These are phyloP conservation scores for Candida michaelii DNA, from an alignment of 805 yeast genomes.

Conservation along the genomic window DNA sequence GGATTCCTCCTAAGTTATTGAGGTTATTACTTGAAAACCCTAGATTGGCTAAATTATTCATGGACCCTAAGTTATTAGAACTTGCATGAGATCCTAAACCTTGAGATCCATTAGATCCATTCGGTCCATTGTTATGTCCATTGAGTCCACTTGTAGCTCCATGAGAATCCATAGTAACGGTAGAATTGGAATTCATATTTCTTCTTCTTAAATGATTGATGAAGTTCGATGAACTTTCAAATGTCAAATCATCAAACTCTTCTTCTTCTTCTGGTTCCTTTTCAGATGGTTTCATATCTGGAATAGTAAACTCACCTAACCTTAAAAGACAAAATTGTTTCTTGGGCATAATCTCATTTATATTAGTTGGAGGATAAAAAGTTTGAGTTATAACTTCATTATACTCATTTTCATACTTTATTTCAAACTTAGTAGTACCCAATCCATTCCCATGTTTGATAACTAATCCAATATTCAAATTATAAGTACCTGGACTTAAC, in stretches of 20 bases:
- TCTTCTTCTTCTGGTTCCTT: constrained; percentile 1
- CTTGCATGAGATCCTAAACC: neutral
- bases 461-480: constrained; percentile 51
- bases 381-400: constrained; percentile 31
- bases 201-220: constrained; percentile 2
- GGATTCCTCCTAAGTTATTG: neutral
- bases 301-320: constrained; percentile 48
- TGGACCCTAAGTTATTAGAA: neutral
- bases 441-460: constrained; percentile 55
- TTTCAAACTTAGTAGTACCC: constrained; percentile 57
- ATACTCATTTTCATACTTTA: constrained; percentile 30
- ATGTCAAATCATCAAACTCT: constrained; percentile 1
- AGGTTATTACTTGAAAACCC: neutral
- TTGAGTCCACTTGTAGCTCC: too few relatives aligned
- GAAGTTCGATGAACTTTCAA: constrained; percentile 5
- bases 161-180: neutral
- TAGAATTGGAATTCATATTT: constrained; percentile 3
- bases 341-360: constrained; percentile 57
- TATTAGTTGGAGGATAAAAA: constrained; percentile 57
- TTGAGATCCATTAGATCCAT: too few relatives aligned
- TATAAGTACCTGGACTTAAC: constrained; percentile 50
- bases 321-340: constrained; percentile 49
- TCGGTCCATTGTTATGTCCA: too few relatives aligned
- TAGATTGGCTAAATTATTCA: constrained; percentile 1
- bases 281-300: constrained; percentile 14